These are phyloP conservation scores for Phytophthora agathidicida DNA, from an alignment of 352 stramenopile genomes.

Conservation along the genomic window DNA sequence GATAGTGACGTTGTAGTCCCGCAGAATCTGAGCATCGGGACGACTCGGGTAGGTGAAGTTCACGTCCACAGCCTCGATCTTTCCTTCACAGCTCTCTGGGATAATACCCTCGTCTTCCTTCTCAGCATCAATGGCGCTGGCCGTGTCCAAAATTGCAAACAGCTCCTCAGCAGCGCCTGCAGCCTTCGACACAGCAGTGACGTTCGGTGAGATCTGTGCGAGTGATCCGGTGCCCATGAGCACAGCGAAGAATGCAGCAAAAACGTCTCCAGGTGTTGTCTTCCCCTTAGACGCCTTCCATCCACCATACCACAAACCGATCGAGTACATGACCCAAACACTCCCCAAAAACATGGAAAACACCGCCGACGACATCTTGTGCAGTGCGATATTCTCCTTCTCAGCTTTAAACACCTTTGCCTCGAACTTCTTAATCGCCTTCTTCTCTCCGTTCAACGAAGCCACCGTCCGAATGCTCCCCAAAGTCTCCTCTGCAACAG, in stretches of 20 bases:
- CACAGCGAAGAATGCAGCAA: slow-evolving; percentile 54
- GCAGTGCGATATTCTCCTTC: slow-evolving; percentile 40
- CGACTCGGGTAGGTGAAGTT: too few species aligned
- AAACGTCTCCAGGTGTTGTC: slow-evolving; percentile 42
- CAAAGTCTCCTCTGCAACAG: slow-evolving; percentile 48
- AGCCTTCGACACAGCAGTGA: slow-evolving; percentile 45
- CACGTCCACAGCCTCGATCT: too few species aligned
- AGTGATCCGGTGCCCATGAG: slow-evolving; percentile 41
- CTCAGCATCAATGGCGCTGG: slow-evolving; percentile 51
- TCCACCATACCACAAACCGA: slow-evolving; percentile 60
- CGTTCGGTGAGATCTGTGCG: too few species aligned
- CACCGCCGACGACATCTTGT: slow-evolving; percentile 38
- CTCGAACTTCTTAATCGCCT: slow-evolving; percentile 41
- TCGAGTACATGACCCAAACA: slow-evolving; percentile 56
- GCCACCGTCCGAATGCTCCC: slow-evolving; percentile 45
- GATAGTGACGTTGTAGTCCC: too few species aligned
- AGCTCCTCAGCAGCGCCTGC: slow-evolving; percentile 41
- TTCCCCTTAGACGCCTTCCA: slow-evolving; percentile 39
- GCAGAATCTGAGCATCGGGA: too few species aligned
- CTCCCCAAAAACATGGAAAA: slow-evolving; percentile 46
- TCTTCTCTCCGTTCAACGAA: slow-evolving; percentile 43
- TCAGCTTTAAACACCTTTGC: slow-evolving; percentile 34
- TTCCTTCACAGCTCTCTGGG: too few species aligned
- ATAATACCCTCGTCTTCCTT: too few species aligned
- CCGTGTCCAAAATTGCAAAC: slow-evolving; percentile 53